phyloP scores from a whole-genome alignment of 192 early-diverging fungal genomes.

The Thoreauomyces humboldtii region DNA sequence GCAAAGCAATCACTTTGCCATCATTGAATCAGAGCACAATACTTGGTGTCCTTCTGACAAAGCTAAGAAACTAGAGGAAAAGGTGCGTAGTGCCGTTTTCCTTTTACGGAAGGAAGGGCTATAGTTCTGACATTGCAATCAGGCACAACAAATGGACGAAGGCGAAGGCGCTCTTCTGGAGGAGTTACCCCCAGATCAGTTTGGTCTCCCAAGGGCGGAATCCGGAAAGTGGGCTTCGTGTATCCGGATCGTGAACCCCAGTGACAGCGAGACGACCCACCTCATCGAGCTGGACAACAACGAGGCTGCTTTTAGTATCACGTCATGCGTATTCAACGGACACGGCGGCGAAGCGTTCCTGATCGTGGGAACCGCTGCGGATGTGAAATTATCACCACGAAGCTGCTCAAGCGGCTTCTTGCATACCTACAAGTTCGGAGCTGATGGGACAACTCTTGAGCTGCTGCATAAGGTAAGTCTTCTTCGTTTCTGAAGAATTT shows the following conservation, averaged over 20 bases:
- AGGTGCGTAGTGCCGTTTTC: constrained; percentile 33
- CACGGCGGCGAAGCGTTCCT: constrained; percentile 57
- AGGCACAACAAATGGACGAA: constrained; percentile 37
- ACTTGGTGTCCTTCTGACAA: constrained; percentile 69
- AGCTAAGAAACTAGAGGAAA: constrained; percentile 47
- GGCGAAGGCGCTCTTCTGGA: constrained; percentile 42
- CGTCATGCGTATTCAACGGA: constrained; percentile 30
- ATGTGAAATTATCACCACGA: constrained; percentile 67
- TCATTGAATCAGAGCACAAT: constrained; percentile 86
- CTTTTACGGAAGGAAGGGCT: too few species aligned
- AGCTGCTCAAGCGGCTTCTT: constrained; percentile 69
- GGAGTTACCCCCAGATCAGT: constrained; percentile 69
- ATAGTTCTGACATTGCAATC: too few species aligned
- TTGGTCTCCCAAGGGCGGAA: constrained; percentile 70
- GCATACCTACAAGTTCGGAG: constrained; percentile 68
- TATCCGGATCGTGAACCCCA: constrained; percentile 76
- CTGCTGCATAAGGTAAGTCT: constrained; percentile 69
- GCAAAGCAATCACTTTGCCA: constrained; percentile 76
- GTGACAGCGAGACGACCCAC: constrained; percentile 65
- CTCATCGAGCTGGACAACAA: constrained; percentile 76
- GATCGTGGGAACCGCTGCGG: constrained; percentile 80
- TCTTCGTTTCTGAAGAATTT: constrained; percentile 10
- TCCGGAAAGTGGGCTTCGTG: constrained; percentile 84
- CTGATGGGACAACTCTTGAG: constrained; percentile 65
- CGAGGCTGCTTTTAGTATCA: constrained; percentile 73